Base-by-base conservation (phyloP, 768 basidiomycete genomes). In the Rhizopogon roseolus region DNA sequence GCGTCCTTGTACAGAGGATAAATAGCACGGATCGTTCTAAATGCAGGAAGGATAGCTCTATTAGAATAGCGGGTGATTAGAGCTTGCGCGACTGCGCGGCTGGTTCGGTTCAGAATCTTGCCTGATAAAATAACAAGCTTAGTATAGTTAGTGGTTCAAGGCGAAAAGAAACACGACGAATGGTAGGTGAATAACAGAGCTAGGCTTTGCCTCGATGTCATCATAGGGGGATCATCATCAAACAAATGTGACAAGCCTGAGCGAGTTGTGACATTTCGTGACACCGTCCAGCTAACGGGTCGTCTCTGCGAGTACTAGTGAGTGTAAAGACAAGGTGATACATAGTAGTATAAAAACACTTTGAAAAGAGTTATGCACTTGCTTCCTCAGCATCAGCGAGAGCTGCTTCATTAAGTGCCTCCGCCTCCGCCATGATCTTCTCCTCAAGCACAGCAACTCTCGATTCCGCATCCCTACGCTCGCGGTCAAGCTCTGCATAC, bases 391-490 rank as follows among this genome's bases (percentile, higher is more conserved):
- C 84, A 50, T 81, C 80, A 28, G 82, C 84, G 50, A 90, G 78
- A 19, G 84, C 83, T 25, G 78, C 86, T 59, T 90, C 90, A 66
- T 92, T 92, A 64, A 88, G 62, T 8, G 82, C 86, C 70, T 92
- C 91, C 4, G 89, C 90, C 66, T 92, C 88, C 5, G 74, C 79
- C 87, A 93, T 93, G 60, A 96, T 69, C 73, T 81, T 84, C 71
- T 97, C 95, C 66, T 98, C 95, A 64, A 92, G 72, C 43, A 64
- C 70, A 4, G 76, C 76, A 32, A 91, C 77, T 44, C 85, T 77
- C 19, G 71, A 74, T 61, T 80, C 77, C 3, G 80, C 71, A 46
- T 87, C 86, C 48, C 78, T 71, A 61, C 82, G 75, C 71, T 93
- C 88, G 54, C 76, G 72, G 53, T 86, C 83, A 57, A 98, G 68